Evolutionary conservation across 1,284 basidiomycete genomes (phyloP).

Genomic region (Trametes polyzona): DNA sequence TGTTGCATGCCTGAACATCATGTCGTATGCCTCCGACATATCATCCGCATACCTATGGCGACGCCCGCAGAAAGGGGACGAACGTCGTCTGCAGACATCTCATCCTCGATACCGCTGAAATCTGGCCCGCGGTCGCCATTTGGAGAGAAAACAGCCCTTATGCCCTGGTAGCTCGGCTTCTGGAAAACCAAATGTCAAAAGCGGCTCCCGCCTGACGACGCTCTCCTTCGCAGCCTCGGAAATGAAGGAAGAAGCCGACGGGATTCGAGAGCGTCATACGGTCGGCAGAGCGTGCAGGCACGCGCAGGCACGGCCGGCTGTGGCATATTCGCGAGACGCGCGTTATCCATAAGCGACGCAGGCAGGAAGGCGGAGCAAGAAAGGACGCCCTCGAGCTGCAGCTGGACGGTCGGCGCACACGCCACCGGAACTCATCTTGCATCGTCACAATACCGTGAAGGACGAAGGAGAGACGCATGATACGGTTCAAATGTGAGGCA

Average conservation of each 20-base stretch:
- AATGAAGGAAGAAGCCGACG: slow-evolving; percentile 17
- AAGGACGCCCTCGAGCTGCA: neutral
- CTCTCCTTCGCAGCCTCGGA: slow-evolving; percentile 12
- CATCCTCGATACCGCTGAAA: neutral
- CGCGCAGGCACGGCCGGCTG: slow-evolving; percentile 2
- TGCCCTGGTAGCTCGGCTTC: neutral
- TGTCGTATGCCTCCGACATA: neutral
- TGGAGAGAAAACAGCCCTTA: neutral
- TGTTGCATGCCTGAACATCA: neutral
- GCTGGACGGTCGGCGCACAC: neutral
- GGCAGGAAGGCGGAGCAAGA: neutral
- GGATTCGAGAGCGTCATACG: slow-evolving; percentile 11
- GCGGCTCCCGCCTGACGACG: neutral
- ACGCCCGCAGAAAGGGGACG: too few species aligned
- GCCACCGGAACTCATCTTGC: neutral
- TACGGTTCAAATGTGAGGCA: neutral
- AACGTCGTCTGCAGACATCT: too few species aligned
- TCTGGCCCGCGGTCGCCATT: neutral
- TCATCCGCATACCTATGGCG: too few species aligned
- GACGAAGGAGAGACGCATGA: slow-evolving; percentile 3
- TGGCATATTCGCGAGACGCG: neutral
- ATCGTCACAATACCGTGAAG: neutral
- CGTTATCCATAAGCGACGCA: slow-evolving; percentile 2
- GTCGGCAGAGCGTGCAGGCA: neutral
- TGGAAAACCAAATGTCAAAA: neutral